Base-by-base conservation (phyloP, 345 rosid genomes). In the Litchi chinensis region DNA sequence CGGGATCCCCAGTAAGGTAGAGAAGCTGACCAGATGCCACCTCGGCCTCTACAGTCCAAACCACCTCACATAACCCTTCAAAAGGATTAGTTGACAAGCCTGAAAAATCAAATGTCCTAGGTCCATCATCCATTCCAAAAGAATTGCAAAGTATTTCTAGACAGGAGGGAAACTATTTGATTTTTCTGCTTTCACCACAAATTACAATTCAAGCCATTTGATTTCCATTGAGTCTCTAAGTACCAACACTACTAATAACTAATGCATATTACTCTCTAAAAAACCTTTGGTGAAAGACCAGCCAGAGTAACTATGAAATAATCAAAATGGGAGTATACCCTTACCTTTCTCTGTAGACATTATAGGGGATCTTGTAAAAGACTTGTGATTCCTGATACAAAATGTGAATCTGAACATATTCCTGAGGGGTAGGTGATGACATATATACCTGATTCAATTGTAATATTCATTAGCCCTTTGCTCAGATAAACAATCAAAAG, bases 21-120 rank as follows among this genome's bases (percentile, higher is more conserved):
- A 93, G 87, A 82, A 76, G 84, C 77, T 92, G 91, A 76, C 85
- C 93, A 44, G 89, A 83, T 73, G 82, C 84, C 78, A 95, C 65
- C 83, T 93, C 93, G 57, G 97, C 98, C 89, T 93, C 93, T 19
- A 93, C 79, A 26, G 80, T 88, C 98, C 98, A 95, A 79, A 93
- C 89, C 66, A 92, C 88, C 84, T 90, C 86, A 56, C 92, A 88
- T 75, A 78, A 80, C 79, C 82, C 89, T 82, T 85, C 77, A 21
- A 81, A 78, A 77, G 83, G 68, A 82, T 71, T 68, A 71, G 68
- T 79, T 64, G 89, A 74, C 80, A 83, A 83, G 70, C 91, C 98
- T 95, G 93, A 83, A 63, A 81, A 79, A 79, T 40, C 57, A 83
- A 77, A 83, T 50, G 74, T 32, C 68, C 63, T 40, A 83, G 71